These are phyloP conservation scores for Sanghuangporus baumii DNA, from an alignment of 1,284 basidiomycete species.

Conservation along the genomic window DNA sequence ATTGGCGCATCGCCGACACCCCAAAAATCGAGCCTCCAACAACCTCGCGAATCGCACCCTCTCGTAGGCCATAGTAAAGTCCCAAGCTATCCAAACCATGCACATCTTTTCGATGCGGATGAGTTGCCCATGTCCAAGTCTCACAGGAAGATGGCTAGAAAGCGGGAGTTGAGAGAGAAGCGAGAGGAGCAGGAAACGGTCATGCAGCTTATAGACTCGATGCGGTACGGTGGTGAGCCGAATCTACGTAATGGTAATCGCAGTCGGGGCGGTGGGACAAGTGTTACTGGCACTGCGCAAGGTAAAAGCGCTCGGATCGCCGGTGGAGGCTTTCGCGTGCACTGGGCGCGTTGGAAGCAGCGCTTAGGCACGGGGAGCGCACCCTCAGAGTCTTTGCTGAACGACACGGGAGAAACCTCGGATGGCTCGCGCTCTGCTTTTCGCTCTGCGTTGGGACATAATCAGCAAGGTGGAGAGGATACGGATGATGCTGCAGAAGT, in stretches of 20 bases:
- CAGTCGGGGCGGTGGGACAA: background rate
- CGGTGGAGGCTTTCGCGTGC: slow-evolving; percentile 29
- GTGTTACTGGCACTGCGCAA: background rate
- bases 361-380: slow-evolving; percentile 38
- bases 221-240: slow-evolving; percentile 9
- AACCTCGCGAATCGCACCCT: background rate
- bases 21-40: background rate
- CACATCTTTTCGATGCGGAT: background rate
- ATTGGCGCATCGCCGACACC: background rate
- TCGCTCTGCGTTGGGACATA: slow-evolving; percentile 9
- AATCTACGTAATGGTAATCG: background rate
- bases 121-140: background rate
- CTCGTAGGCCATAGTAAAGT: background rate
- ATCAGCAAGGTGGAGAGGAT: slow-evolving; percentile 23
- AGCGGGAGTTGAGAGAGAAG: background rate
- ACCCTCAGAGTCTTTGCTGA: slow-evolving; percentile 37
- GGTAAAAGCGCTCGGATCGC: slow-evolving; percentile 32
- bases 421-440: slow-evolving; percentile 23
- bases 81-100: background rate
- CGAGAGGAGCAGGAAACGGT: slow-evolving; percentile 8
- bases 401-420: slow-evolving; percentile 38
- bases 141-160: background rate
- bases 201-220: slow-evolving; percentile 5
- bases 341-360: slow-evolving; percentile 39
- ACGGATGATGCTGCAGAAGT: slow-evolving; percentile 37